Base-by-base conservation (phyloP, 106 monocot genomes). In the Gastrodia elata region DNA sequence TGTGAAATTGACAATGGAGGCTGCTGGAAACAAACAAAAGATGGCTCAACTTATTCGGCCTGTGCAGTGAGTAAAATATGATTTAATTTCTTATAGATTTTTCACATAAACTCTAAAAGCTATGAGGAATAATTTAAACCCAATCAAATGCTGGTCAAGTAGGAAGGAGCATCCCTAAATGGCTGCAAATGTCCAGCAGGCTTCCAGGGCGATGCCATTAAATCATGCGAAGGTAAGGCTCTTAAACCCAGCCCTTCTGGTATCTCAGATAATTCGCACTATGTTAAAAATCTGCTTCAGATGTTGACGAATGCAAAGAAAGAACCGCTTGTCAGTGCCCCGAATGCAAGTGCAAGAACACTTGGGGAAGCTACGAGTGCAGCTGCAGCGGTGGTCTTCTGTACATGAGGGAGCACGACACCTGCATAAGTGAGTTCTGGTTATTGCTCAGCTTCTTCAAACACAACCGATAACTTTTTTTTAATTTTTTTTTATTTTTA, bases 1-100 rank as follows among this genome's bases (percentile, higher is more conserved):
- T 97, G 97, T 83, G 88, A 86, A 70, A 86, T 97, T 77, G 88
- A 93, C 85, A 92, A 97, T 68, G 97, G 97, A 74, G 97, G 97
- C 2, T 97, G 97, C 73, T 97, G 97, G 97, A 90, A 92, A 33
- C 39, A 86, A 57, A 80, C 80, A 55, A 78, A 68, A 70, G 58
- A 92, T 78, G 88, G 88, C 34, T 70, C 39, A 3, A 90, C 83
- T 25, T 80, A 57, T 46, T 88, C 92, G 64, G 97, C 97, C 35
- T 97, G 97, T 61, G 57, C 83, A 14, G 96, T 97, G 83, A 81
- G 90, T 84, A 37, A 34, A 32, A 59, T 27, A 1, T 76, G 43
- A 13, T 10, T 32, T 56, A 37, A 34, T n/a, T 52, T 69, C n/a
- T n/a, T n/a, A n/a, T n/a, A n/a, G n/a, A n/a, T n/a, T 68, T 76